Base-by-base conservation (phyloP, 768 basidiomycete species). In the Agrocybe chaxingu region DNA sequence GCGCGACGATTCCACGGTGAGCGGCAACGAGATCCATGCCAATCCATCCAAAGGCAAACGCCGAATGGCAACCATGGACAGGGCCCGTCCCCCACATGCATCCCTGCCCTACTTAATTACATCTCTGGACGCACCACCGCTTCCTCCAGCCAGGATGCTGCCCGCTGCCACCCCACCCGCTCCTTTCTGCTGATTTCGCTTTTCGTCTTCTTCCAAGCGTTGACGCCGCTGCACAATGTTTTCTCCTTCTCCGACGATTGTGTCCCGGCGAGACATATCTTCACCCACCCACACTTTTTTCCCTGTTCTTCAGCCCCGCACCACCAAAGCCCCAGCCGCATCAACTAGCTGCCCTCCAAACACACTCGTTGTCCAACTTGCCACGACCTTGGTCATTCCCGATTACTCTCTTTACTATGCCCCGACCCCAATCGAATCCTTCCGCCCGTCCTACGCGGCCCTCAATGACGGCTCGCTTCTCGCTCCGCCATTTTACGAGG, bases 391-490 rank as follows among this genome's bases (percentile, higher is more conserved):
- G 35, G 66, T 74, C 51, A 78, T 84, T 24, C 66, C 72, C 1
- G 67, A 81, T 60, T 83, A 73, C 62, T 52, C 60, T 51, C 62
- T 62, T 16, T 79, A 69, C 66, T 81, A 79, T 59, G 54, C 60
- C 29, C 55, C 61, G 16, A 63, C 59, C 18, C 61, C 79, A 38
- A 71, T 79, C 49, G 50, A 65, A 16, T 62, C 73, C 16, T 84
- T 84, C 51, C 64, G 64, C 36, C 81, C 82, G 2, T 55, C 62
- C 8, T 82, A 80, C 61, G 56, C 65, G 33, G 62, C 76, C 24
- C 68, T 78, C 31, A 57, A 59, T 10, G 83, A 86, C 62, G 83
- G 82, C n/a, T 82, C 82, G n/a, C 75, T 85, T 37, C 51, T 82
- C 8, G 66, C 81, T 8, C 62, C 75, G 1, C 70, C 75, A 7